A percentile compares a stretch with the other conserved stretches of the same genome.
phyloP scores from a whole-genome alignment of 164 flowering plant genomes.

The Chloranthus sessilifolius region DNA sequence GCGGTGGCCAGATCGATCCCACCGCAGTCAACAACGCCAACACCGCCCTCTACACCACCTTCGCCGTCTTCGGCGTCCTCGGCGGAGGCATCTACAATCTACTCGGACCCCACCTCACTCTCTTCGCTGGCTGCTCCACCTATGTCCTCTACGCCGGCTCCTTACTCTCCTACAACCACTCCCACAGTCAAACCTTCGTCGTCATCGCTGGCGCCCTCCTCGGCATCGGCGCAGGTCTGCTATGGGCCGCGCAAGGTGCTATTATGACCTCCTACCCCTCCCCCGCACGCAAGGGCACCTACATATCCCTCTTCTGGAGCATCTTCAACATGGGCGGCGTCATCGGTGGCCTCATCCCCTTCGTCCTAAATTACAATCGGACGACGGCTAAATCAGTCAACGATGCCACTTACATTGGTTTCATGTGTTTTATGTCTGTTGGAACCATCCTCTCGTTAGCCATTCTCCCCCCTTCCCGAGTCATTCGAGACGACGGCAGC shows the following conservation, averaged over 20 bases:
- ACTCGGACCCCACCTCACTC: conserved; percentile 72
- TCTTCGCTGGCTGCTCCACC: conserved; percentile 63
- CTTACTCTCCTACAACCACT: conserved; percentile 79
- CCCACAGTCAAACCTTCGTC: conserved; percentile 54
- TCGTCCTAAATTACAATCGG: conserved; percentile 59
- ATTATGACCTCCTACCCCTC: conserved; percentile 95
- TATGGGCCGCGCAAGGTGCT: conserved; percentile 94
- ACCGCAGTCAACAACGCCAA: conserved; percentile 86
- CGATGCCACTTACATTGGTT: conserved; percentile 80
- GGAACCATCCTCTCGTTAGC: conserved; percentile 61
- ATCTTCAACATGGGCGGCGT: conserved; percentile 95
- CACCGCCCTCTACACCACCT: conserved; percentile 90
- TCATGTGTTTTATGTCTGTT: conserved; percentile 74
- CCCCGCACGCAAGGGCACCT: conserved; percentile 55
- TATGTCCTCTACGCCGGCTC: conserved; percentile 79
- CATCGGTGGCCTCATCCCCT: conserved; percentile 87
- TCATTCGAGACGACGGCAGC: conserved; percentile 73
- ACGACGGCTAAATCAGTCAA: conserved; percentile 56
- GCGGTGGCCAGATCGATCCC: conserved; percentile 86
- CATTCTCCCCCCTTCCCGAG: conserved; percentile 57
- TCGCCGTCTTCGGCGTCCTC: conserved; percentile 75
- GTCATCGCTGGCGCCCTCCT: conserved; percentile 71
- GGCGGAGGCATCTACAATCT: conserved; percentile 91
- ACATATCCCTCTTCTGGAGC: conserved; percentile 83
- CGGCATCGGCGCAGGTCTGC: conserved; percentile 86